Evolutionary conservation across 495 filamentous ascomycete species (phyloP).

Genomic region (Podospora pseudocomata): DNA sequence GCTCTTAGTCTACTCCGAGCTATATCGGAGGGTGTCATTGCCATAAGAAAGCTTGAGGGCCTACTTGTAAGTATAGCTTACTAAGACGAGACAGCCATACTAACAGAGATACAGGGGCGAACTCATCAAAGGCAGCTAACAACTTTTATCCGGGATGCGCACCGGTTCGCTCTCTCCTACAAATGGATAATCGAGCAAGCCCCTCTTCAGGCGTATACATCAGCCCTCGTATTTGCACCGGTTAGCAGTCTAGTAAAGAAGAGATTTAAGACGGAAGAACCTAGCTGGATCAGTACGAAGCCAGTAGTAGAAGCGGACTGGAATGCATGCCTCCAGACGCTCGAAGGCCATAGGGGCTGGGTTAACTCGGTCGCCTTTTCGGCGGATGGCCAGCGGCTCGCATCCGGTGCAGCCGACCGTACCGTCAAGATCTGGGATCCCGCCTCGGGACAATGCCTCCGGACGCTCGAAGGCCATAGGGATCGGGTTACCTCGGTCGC

Average conservation of each 20-base stretch:
- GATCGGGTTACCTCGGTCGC: conserved; percentile 11
- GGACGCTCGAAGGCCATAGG: conserved; percentile 38
- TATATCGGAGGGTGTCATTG: conserved; percentile 25
- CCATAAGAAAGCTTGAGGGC: conserved; percentile 22
- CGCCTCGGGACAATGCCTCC: too few species aligned
- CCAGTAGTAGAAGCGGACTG: conserved; percentile 8
- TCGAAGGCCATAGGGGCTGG: too few species aligned
- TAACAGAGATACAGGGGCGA: conserved; percentile 11
- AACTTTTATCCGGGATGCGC: conserved; percentile 19
- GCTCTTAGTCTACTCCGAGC: conserved; percentile 34
- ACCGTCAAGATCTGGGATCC: too few species aligned
- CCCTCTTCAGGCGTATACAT: conserved; percentile 19
- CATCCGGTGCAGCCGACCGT: too few species aligned
- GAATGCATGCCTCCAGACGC: conserved; percentile 7
- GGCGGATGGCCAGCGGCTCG: too few species aligned
- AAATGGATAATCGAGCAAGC: conserved; percentile 26
- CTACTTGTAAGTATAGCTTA: conserved; percentile 20
- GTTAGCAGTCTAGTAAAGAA: neutral
- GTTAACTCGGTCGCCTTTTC: too few species aligned
- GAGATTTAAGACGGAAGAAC: conserved; percentile 8
- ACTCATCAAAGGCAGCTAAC: conserved; percentile 8
- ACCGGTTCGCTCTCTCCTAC: conserved; percentile 30
- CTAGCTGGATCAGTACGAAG: conserved; percentile 4
- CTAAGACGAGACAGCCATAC: neutral
- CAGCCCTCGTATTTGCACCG: conserved; percentile 9